Evolutionary conservation across 1,284 basidiomycete species (phyloP).

Genomic region (Tausonia pullulans): DNA sequence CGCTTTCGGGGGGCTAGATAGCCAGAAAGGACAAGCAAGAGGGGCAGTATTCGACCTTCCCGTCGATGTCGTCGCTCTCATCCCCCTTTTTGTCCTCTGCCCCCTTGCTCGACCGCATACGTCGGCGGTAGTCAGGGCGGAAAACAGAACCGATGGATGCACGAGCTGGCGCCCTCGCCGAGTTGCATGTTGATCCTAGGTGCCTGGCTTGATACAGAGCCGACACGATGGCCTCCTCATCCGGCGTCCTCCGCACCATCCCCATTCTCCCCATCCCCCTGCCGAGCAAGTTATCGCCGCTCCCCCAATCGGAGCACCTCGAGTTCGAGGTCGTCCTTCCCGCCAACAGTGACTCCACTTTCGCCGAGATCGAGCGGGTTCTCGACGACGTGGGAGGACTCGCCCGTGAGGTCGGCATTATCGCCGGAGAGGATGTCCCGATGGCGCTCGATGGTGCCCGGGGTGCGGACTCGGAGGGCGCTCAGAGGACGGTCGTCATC

Average conservation of each 20-base stretch:
- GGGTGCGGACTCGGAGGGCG: neutral
- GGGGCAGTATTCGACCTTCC: too few relatives aligned
- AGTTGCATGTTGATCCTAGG: too few relatives aligned
- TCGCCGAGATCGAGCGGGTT: slow-evolving; percentile 5
- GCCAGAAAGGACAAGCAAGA: too few relatives aligned
- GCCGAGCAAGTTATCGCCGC: neutral
- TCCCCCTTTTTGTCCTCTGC: neutral
- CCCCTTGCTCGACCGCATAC: neutral
- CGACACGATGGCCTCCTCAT: neutral
- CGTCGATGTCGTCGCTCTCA: neutral
- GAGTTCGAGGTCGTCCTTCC: slow-evolving; percentile 12
- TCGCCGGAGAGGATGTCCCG: neutral
- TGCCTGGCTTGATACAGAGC: neutral
- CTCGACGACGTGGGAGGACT: slow-evolving; percentile 7
- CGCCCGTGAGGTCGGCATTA: slow-evolving; percentile 2
- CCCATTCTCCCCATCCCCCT: slow-evolving; percentile 8
- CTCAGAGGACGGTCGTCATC: slow-evolving; percentile 1
- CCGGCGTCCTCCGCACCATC: slow-evolving; percentile 4
- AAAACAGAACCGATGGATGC: too few relatives aligned
- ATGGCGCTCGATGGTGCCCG: slow-evolving; percentile 4
- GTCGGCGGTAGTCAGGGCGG: too few relatives aligned
- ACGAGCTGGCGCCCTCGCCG: too few relatives aligned
- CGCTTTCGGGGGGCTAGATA: too few relatives aligned
- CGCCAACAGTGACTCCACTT: neutral
- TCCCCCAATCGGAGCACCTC: neutral